Evolutionary conservation across 2,329 filamentous ascomycete species (phyloP).

Genomic region (Verticillium zaregamsianum): DNA sequence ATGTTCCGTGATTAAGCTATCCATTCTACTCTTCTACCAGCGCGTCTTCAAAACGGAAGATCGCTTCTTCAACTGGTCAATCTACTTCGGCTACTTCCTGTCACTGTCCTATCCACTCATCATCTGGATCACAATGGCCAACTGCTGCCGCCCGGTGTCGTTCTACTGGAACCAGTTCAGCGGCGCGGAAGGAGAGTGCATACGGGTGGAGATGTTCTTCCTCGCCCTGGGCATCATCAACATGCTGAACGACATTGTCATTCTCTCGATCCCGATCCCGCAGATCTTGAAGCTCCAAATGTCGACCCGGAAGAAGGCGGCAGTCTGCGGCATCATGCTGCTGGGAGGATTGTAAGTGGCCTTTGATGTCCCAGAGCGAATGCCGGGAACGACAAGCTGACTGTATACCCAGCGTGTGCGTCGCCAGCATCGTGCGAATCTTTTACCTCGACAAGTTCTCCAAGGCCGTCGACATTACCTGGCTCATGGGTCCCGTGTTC

Average conservation of each 20-base stretch:
- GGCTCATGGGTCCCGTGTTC: constrained; percentile 14
- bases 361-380: not conserved
- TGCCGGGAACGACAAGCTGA: not conserved
- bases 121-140: constrained; percentile 10
- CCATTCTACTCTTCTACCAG: constrained; percentile 12
- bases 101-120: constrained; percentile 6
- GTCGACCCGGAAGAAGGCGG: constrained; percentile 6
- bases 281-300: constrained; percentile 11
- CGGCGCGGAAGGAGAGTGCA: constrained; percentile 3
- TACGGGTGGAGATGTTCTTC: constrained; percentile 6
- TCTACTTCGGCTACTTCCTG: constrained; percentile 5
- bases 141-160: constrained; percentile 5
- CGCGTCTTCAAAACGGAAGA: constrained; percentile 6
- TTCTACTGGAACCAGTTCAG: constrained; percentile 13
- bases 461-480: constrained; percentile 6
- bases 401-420: not conserved
- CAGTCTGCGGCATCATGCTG: constrained; percentile 9
- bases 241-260: constrained; percentile 10
- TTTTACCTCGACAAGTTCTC: constrained; percentile 6
- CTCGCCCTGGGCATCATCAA: constrained; percentile 9
- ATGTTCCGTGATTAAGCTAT: constrained; percentile 12
- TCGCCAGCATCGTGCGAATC: constrained; percentile 8
- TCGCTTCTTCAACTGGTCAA: not conserved
- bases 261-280: constrained; percentile 9
- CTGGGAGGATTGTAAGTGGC: constrained; percentile 9